Evolutionary conservation across 805 yeast species (phyloP), one percentile per base, ranked within the genome.

Genomic region (Monosporozyma aerobia): DNA sequence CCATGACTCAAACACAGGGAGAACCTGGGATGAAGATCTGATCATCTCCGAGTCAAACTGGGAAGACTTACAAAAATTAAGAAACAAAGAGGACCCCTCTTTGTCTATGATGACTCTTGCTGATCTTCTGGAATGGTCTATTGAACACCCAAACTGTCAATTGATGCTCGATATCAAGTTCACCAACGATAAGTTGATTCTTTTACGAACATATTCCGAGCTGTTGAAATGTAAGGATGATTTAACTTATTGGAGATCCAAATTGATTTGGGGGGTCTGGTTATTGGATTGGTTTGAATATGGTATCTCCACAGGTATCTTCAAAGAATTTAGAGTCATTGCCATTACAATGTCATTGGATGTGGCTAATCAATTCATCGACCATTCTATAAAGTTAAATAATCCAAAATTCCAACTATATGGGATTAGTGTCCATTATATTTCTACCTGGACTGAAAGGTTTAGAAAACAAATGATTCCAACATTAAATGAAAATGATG

Each of bases 261-360:
- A 71, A 22, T 64, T 78, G 29, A 73, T 77, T 3, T 73, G 80
- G 58, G 85, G 85, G 0, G 61, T 80, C 5, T 80, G 85, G 85
- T 61, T 69, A 35, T 55, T 73, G 32, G 76, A 74, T 52, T 78
- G 79, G 57, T 72, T 73, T 54, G 64, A 68, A 45, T 71, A 64
- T 55, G 79, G 76, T 16, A 69, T 72, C 19, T 66, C 65, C 33
- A 63, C 73, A 3, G 70, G 69, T 3, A 59, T 73, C 1, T 67
- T 79, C 29, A 61, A 61, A 35, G 69, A 65, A 14, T 73, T 70
- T 53, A 57, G 64, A 22, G 61, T 71, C 22, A 64, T 73, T 25
- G 72, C 67, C 49, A 73, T 71, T 27, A 58, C 72, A 3, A 57
- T 71, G 37, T 67, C 73, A 1, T 60, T 72, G 27, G 63, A 65